Conservation (phyloP, 2,329 filamentous ascomycete species). For the Diplodia mutila region DNA sequence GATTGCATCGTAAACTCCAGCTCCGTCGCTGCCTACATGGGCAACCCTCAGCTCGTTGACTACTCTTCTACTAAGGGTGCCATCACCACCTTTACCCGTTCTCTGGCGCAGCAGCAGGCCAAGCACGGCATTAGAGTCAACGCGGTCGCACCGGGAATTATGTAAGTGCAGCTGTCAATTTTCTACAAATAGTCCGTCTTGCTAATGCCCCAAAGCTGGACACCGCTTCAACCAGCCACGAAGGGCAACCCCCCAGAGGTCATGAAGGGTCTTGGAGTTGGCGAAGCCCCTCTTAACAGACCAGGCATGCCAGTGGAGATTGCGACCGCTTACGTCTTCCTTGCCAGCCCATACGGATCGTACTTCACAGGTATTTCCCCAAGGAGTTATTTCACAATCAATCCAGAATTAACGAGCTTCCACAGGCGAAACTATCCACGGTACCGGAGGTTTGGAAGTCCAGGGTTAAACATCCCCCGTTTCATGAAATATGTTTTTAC, state of each 20-base stretch:
- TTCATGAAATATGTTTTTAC: neutral
- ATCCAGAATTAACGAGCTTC: too few relatives aligned
- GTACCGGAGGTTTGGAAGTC: slow-evolving; percentile 34
- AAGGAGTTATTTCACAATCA: too few relatives aligned
- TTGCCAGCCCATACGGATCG: slow-evolving; percentile 34
- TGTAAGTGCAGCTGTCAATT: slow-evolving; percentile 26
- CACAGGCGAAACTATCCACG: slow-evolving; percentile 34
- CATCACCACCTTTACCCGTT: slow-evolving; percentile 60
- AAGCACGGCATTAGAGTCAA: slow-evolving; percentile 62
- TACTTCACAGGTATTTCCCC: slow-evolving; percentile 32
- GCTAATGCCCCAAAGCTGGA: slow-evolving; percentile 37
- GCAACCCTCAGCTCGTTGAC: slow-evolving; percentile 52
- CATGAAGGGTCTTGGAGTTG: slow-evolving; percentile 33
- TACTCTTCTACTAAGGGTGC: slow-evolving; percentile 63
- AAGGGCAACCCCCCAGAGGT: slow-evolving; percentile 40
- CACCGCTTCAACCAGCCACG: slow-evolving; percentile 47
- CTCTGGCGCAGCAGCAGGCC: slow-evolving; percentile 58
- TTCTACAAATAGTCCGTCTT: neutral
- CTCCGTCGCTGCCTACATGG: slow-evolving; percentile 59
- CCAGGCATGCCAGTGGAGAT: slow-evolving; percentile 39
- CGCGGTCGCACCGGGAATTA: slow-evolving; percentile 34
- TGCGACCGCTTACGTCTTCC: slow-evolving; percentile 35
- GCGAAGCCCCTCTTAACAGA: slow-evolving; percentile 33
- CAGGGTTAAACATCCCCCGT: slow-evolving; percentile 29
- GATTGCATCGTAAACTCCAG: slow-evolving; percentile 61